These are phyloP conservation scores for Perilla frutescens DNA, from an alignment of 257 asterid species.

Conservation along the genomic window DNA sequence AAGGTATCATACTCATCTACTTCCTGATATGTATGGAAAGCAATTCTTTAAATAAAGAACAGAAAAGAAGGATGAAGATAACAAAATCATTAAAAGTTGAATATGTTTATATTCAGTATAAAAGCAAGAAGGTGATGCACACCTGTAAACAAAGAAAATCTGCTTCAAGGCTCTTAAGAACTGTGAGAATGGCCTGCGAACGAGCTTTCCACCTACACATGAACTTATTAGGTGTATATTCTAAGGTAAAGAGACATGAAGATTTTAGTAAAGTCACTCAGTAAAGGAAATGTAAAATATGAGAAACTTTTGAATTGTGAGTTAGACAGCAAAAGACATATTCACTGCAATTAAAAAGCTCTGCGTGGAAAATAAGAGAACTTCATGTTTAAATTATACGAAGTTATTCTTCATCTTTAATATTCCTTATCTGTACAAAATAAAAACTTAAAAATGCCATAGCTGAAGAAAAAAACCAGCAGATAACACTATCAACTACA, in stretches of 20 bases:
- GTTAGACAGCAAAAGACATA: background rate
- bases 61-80: constrained; percentile 9
- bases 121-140: constrained; percentile 19
- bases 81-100: background rate
- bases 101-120: background rate
- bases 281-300: background rate
- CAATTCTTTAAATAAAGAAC: constrained; percentile 18
- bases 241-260: constrained; percentile 8
- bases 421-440: background rate
- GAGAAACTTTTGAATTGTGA: constrained; percentile 10
- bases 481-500: background rate
- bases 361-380: background rate
- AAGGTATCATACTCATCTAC: constrained; percentile 88
- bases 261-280: background rate
- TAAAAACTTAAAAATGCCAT: background rate
- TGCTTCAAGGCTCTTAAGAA: constrained; percentile 71
- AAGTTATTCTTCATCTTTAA: background rate
- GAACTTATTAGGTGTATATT: constrained; percentile 3
- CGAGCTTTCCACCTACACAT: constrained; percentile 92
- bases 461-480: background rate
- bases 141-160: constrained; percentile 97
- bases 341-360: background rate
- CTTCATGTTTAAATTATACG: background rate
- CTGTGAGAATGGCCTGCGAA: constrained; percentile 67
- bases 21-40: constrained; percentile 57